phyloP scores from a whole-genome alignment of 2,329 filamentous ascomycete genomes.

The Stachybotrys echinatus region DNA sequence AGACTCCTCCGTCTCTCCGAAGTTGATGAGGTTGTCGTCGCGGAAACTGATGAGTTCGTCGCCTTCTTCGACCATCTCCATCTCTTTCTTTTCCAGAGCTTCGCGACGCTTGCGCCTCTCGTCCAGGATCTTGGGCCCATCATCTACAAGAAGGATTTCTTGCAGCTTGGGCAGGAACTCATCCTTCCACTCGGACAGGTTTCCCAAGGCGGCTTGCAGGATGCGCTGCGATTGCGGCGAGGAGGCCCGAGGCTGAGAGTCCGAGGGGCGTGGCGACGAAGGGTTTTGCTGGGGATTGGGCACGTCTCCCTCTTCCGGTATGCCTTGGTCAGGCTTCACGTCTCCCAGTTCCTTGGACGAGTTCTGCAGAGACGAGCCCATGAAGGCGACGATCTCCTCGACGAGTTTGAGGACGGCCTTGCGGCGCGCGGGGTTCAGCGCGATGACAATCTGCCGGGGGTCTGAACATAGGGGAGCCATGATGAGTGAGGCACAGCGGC shows the following conservation, averaged over 20 bases:
- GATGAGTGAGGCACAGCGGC: constrained; percentile 6
- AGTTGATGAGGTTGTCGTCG: constrained; percentile 27
- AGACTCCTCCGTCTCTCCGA: constrained; percentile 26
- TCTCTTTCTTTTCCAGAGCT: constrained; percentile 30
- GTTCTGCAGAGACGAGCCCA: constrained; percentile 46
- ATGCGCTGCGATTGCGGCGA: constrained; percentile 21
- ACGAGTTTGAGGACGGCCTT: constrained; percentile 46
- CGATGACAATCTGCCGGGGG: constrained; percentile 49
- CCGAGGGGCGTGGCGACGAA: constrained; percentile 7
- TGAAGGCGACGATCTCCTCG: constrained; percentile 46
- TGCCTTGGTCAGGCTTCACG: constrained; percentile 11
- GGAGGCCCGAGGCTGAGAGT: constrained; percentile 10
- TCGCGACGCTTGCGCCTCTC: constrained; percentile 41
- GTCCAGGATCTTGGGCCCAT: constrained; percentile 40
- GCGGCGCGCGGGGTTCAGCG: constrained; percentile 47
- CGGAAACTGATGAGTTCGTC: constrained; percentile 12
- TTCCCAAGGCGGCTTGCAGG: constrained; percentile 52
- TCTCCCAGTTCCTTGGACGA: constrained; percentile 23
- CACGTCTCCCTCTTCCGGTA: too few species aligned
- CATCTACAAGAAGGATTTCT: constrained; percentile 55
- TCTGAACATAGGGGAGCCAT: constrained; percentile 53
- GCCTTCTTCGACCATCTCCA: constrained; percentile 26
- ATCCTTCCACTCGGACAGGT: constrained; percentile 74
- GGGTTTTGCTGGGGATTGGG: constrained; percentile 8
- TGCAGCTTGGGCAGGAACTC: constrained; percentile 65